phyloP scores from a whole-genome alignment of 1,139 yeast species.

The Kodamaea suecica region DNA sequence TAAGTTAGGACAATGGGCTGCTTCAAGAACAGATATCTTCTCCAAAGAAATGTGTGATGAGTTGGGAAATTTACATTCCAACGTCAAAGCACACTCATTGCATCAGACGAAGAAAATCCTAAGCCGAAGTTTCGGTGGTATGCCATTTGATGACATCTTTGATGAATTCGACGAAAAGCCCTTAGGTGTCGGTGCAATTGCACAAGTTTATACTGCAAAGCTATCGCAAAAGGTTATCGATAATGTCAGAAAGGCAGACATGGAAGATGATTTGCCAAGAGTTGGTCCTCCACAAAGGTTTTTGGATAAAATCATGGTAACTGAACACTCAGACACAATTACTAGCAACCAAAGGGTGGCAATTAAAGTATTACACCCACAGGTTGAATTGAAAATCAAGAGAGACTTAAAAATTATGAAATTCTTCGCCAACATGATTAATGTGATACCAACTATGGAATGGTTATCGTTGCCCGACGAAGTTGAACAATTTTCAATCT shows the following conservation, averaged over 20 bases:
- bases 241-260: conserved; percentile 30
- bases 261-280: conserved; percentile 13
- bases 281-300: conserved; percentile 18
- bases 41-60: conserved; percentile 77
- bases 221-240: conserved; percentile 46
- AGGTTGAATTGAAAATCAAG: conserved; percentile 65
- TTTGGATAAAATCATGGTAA: conserved; percentile 36
- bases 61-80: conserved; percentile 74
- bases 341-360: conserved; percentile 66
- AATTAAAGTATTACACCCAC: conserved; percentile 88
- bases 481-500: conserved; percentile 77
- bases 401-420: conserved; percentile 84
- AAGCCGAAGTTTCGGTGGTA: conserved; percentile 56
- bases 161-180: conserved; percentile 76
- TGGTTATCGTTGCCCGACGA: conserved; percentile 96
- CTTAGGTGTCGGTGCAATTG: conserved; percentile 95
- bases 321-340: conserved; percentile 35
- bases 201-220: conserved; percentile 85
- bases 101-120: conserved; percentile 57
- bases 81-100: conserved; percentile 73
- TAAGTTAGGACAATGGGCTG: conserved; percentile 99
- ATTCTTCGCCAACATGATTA: conserved; percentile 68
- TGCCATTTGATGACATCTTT: conserved; percentile 71
- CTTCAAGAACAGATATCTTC: conserved; percentile 94
- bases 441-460: conserved; percentile 87